Percentiles rank a stretch among this genome's conserved stretches.
Evolutionary conservation across 2,329 filamentous ascomycete species (phyloP).

Genomic region (Zymoseptoria tritici): DNA sequence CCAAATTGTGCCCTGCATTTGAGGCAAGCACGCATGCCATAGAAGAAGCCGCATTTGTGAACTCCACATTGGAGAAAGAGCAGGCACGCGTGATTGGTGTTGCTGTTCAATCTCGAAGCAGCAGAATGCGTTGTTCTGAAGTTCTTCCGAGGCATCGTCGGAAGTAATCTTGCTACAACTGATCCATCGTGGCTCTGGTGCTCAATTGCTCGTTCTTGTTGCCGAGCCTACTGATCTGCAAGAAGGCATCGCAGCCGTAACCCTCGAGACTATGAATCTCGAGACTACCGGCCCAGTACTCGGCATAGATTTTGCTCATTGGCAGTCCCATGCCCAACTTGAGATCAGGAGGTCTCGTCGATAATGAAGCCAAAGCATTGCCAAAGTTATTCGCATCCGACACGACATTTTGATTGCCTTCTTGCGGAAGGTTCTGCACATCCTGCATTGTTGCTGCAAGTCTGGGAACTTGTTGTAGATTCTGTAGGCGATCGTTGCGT

Average conservation of each 20-base stretch:
- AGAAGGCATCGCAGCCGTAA: slow-evolving; percentile 89
- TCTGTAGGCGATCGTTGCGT: slow-evolving; percentile 68
- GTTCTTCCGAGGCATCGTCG: too few species aligned
- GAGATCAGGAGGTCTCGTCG: slow-evolving; percentile 75
- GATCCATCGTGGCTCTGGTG: slow-evolving; percentile 46
- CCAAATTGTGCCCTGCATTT: neutral
- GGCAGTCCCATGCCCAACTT: slow-evolving; percentile 88
- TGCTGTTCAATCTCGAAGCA: too few species aligned
- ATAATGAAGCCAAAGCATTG: slow-evolving; percentile 70
- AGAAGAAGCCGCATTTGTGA: neutral
- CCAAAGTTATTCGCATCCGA: slow-evolving; percentile 36
- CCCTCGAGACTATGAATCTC: slow-evolving; percentile 90
- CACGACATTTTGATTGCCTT: slow-evolving; percentile 15
- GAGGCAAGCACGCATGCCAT: neutral
- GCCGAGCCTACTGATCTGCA: slow-evolving; percentile 91
- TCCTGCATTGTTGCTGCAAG: slow-evolving; percentile 89
- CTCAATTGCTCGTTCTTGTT: slow-evolving; percentile 96
- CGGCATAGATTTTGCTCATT: slow-evolving; percentile 87
- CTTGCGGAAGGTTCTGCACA: slow-evolving; percentile 16
- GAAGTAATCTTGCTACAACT: neutral
- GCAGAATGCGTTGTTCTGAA: too few species aligned
- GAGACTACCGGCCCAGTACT: slow-evolving; percentile 93
- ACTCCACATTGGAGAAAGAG: neutral
- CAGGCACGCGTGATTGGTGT: neutral
- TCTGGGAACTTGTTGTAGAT: slow-evolving; percentile 77